Base-by-base conservation (phyloP, 805 yeast species). In the Zygoascus bituminiphila region DNA sequence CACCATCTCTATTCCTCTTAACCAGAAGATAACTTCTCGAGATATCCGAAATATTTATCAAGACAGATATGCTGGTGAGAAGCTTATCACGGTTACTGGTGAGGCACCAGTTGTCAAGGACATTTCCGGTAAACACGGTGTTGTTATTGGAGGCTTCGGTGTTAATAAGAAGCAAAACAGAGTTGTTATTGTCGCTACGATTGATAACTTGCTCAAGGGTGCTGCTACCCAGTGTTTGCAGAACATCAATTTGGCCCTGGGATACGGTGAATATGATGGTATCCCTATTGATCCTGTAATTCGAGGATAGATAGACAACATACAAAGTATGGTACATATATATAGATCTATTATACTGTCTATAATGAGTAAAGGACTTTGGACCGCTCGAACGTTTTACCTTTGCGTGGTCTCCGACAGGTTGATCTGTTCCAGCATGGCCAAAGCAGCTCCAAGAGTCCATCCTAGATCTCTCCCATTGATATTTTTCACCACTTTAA, bases 221-320 rank as follows among this genome's bases (percentile, higher is more conserved):
- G 99, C 99, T 40, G 95, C 97, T 42, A 93, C 99, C 15, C 99
- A 93, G 71, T 91, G 98, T 71, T 68, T 93, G 66, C 99, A 93
- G 69, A 93, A 93, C 73, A 85, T 94, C 66, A 93, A 93, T 68
- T 74, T 93, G 67, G 84, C 87, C 5, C 70, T 84, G 71, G 89
- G 89, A 21, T 93, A 87, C 67, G 91, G 85, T 44, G 98, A 93
- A 70, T 91, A 84, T 62, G 96, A 82, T 47, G 98, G 98, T 59
- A 93, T 93, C 62, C 97, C 98, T 44, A 49, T 68, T 44, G 69
- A 67, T 33, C 50, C 44, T 21, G 54, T 52, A 12, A 56, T 56
- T 37, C 44, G 59, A 22, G 59, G 59, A 31, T 55, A 48, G 49
- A 29, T 21, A 6, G 17, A 25, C 5, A 24, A 42, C 20, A 5